phyloP scores from a whole-genome alignment of 208 protist genomes.

The Crithidia bombi region DNA sequence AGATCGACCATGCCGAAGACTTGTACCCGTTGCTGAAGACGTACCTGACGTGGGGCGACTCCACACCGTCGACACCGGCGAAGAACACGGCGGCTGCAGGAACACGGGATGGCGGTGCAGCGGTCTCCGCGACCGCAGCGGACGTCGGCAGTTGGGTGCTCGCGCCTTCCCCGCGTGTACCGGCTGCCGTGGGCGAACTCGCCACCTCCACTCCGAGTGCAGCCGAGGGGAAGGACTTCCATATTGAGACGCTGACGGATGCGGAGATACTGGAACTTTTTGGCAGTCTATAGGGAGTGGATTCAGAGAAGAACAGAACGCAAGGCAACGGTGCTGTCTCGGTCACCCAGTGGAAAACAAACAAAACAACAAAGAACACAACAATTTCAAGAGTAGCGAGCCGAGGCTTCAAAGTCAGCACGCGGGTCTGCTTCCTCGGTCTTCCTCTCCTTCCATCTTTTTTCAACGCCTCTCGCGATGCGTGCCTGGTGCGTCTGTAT shows the following conservation, averaged over 20 bases:
- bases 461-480: no score
- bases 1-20: constrained; percentile 31
- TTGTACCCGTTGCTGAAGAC: constrained; percentile 43
- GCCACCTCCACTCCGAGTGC: neutral
- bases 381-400: no score
- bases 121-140: neutral
- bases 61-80: constrained; percentile 3
- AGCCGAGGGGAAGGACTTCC: constrained; percentile 8
- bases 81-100: neutral
- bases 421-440: no score
- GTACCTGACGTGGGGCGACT: constrained; percentile 19
- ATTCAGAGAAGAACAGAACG: no score
- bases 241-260: constrained; percentile 58
- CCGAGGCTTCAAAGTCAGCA: no score
- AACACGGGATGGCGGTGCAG: neutral
- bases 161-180: constrained; percentile 17
- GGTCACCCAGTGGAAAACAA: neutral
- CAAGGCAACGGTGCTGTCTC: neutral
- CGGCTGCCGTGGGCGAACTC: constrained; percentile 15
- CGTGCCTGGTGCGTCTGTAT: no score
- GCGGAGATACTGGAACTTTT: constrained; percentile 80
- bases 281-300: constrained; percentile 26
- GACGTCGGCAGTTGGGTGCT: constrained; percentile 7
- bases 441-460: no score
- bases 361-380: neutral